These are phyloP conservation scores for Nemania abortiva DNA, from an alignment of 2,329 filamentous ascomycete genomes.

Conservation along the genomic window DNA sequence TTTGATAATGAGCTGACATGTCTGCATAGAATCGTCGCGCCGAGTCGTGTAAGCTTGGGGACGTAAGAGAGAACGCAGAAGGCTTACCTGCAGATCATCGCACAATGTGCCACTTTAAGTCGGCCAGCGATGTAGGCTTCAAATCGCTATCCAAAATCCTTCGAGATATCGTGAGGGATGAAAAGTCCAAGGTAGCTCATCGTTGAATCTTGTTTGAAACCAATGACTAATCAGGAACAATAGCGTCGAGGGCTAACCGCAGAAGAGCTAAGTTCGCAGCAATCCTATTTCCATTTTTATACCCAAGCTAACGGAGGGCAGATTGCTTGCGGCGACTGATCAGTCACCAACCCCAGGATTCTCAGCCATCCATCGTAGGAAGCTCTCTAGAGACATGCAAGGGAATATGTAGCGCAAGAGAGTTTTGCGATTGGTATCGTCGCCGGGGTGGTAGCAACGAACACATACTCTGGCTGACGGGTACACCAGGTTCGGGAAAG, in stretches of 20 bases:
- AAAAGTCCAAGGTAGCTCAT: slow-evolving; percentile 30
- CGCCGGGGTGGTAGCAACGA: slow-evolving; percentile 30
- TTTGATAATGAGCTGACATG: slow-evolving; percentile 17
- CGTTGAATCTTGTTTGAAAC: not conserved
- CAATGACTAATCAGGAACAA: slow-evolving; percentile 13
- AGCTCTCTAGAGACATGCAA: slow-evolving; percentile 21
- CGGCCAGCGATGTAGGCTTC: slow-evolving; percentile 26
- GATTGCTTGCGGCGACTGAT: slow-evolving; percentile 29
- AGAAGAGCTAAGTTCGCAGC: slow-evolving; percentile 25
- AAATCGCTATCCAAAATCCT: slow-evolving; percentile 24
- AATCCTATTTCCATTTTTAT: not conserved
- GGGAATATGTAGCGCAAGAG: slow-evolving; percentile 26
- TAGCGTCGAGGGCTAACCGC: slow-evolving; percentile 28
- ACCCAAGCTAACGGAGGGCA: slow-evolving; percentile 17
- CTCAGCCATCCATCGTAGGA: not conserved
- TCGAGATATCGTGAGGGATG: slow-evolving; percentile 25
- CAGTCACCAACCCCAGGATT: not conserved
- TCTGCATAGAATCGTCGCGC: slow-evolving; percentile 21
- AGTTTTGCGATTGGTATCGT: slow-evolving; percentile 37
- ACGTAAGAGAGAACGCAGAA: slow-evolving; percentile 29
- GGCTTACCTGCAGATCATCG: slow-evolving; percentile 27
- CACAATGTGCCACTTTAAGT: slow-evolving; percentile 32
- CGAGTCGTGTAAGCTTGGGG: slow-evolving; percentile 24
- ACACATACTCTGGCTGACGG: slow-evolving; percentile 35
- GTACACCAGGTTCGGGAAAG: slow-evolving; percentile 34